These are phyloP conservation scores for Diaporthe capsici DNA, from an alignment of 2,329 filamentous ascomycete species.

Conservation along the genomic window DNA sequence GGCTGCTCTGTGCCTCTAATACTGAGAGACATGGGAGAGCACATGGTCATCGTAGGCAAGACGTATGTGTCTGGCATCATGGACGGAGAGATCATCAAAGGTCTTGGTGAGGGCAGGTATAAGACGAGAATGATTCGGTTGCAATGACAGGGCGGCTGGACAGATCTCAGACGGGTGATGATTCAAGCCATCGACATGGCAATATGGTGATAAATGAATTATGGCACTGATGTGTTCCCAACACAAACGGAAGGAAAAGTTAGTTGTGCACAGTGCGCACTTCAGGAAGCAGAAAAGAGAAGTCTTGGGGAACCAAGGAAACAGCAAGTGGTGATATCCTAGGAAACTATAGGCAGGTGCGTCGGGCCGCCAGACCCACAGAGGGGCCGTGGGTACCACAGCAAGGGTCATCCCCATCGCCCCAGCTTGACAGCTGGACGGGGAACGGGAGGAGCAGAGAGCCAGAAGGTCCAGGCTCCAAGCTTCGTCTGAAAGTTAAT, in stretches of 20 bases:
- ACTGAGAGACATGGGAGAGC: not conserved
- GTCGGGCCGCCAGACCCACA: constrained; percentile 29
- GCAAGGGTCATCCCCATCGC: constrained; percentile 16
- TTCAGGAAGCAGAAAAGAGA: not conserved
- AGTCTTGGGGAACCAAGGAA: not conserved
- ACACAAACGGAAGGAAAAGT: not conserved
- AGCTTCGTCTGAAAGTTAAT: constrained; percentile 35
- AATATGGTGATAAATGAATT: not conserved
- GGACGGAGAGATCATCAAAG: not conserved
- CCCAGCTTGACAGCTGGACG: not conserved
- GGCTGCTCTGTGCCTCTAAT: constrained; percentile 3
- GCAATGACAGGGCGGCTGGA: not conserved
- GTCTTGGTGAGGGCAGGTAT: not conserved
- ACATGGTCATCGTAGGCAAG: not conserved
- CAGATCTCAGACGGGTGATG: not conserved
- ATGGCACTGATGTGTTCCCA: not conserved
- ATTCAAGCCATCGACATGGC: not conserved
- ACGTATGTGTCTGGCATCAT: not conserved
- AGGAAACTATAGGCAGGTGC: not conserved
- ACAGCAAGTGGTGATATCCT: not conserved
- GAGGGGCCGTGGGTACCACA: constrained; percentile 14
- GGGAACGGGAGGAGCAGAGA: not conserved
- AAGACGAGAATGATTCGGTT: not conserved
- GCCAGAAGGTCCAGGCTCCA: not conserved
- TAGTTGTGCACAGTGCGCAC: not conserved